These are phyloP conservation scores for Vaccinium corymbosum DNA, from an alignment of 148 eudicot genomes.

Conservation along the genomic window DNA sequence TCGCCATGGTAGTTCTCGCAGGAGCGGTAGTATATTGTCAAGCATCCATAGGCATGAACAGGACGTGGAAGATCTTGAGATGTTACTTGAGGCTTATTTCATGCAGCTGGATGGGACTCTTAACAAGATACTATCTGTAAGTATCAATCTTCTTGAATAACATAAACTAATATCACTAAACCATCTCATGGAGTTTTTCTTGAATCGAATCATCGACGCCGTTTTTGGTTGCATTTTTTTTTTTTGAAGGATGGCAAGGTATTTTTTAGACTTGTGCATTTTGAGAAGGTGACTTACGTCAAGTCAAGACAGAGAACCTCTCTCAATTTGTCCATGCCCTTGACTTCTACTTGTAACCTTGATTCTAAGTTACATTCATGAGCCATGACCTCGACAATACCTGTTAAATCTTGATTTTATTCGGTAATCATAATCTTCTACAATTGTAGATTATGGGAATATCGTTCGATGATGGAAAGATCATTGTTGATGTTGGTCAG, in stretches of 20 bases:
- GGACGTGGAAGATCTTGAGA: constrained; percentile 93
- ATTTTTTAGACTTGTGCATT: neutral
- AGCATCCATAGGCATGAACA: constrained; percentile 52
- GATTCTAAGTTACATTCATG: neutral
- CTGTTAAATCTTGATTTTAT: neutral
- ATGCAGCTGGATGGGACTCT: constrained; percentile 96
- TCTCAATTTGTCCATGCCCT: neutral
- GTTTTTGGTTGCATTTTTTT: neutral
- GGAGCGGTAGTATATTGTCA: constrained; percentile 70
- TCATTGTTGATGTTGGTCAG: neutral
- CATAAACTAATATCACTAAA: neutral
- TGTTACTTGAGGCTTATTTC: constrained; percentile 93
- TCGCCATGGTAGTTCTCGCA: constrained; percentile 59
- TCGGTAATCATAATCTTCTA: neutral
- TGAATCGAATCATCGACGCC: neutral
- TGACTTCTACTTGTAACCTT: neutral
- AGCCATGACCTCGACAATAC: neutral
- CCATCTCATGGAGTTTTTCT: neutral
- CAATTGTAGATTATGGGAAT: neutral
- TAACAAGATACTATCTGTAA: constrained; percentile 88
- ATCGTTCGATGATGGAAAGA: neutral
- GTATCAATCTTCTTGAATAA: constrained; percentile 23
- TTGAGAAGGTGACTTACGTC: neutral
- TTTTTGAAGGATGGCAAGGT: neutral
- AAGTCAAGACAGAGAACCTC: neutral